Conservation (phyloP, 1,139 yeast species). For the Pichia sp. region DNA sequence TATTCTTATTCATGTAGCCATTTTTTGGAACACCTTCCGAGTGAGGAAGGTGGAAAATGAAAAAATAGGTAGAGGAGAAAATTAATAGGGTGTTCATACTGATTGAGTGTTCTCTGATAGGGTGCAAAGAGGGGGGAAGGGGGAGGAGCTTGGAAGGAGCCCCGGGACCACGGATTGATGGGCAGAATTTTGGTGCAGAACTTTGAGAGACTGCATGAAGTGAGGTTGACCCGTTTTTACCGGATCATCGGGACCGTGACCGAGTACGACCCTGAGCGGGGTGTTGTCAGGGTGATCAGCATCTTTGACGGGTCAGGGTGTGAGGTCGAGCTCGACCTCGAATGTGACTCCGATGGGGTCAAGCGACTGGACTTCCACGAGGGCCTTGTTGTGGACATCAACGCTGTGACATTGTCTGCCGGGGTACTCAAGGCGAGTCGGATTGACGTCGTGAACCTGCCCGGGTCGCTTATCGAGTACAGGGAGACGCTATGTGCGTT, state of each 20-base stretch:
- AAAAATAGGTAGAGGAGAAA: too few species aligned
- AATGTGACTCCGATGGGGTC: neutral
- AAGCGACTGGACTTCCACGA: neutral
- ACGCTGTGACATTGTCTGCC: neutral
- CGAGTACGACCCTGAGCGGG: conserved; percentile 24
- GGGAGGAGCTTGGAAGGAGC: neutral
- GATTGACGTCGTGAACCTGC: conserved; percentile 2
- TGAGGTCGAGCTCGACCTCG: conserved; percentile 9
- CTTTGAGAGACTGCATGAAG: conserved; percentile 2
- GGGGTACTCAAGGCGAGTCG: neutral
- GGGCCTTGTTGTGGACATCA: conserved; percentile 11
- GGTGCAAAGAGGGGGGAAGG: neutral
- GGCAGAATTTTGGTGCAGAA: conserved; percentile 24
- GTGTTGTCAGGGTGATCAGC: conserved; percentile 16
- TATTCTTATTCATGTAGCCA: too few species aligned
- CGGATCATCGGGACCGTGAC: conserved; percentile 31
- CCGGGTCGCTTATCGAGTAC: conserved; percentile 6
- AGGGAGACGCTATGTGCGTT: neutral
- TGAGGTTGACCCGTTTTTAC: conserved; percentile 4
- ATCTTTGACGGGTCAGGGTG: conserved; percentile 12
- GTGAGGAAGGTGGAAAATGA: too few species aligned
- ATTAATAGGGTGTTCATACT: too few species aligned
- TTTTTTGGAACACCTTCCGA: too few species aligned
- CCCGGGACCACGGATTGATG: conserved; percentile 16
- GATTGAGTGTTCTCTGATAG: neutral